Conservation (phyloP, 768 basidiomycete species). For the Cubamyces sp. region DNA sequence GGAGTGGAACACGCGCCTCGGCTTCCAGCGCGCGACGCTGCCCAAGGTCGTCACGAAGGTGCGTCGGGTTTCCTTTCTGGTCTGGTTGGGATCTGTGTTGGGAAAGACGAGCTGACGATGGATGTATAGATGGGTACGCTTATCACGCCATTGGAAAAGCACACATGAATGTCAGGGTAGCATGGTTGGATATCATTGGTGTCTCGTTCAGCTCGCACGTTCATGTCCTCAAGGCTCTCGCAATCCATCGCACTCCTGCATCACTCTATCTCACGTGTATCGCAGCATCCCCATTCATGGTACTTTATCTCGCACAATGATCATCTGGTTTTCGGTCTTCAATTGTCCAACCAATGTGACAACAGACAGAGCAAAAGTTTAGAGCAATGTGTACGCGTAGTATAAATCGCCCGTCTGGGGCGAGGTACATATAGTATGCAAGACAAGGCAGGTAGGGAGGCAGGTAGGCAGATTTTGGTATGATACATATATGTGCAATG, state of each 20-base stretch:
- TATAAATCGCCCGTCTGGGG: too few relatives aligned
- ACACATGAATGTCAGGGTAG: conserved; percentile 34
- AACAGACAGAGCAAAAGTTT: too few relatives aligned
- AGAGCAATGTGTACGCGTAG: too few relatives aligned
- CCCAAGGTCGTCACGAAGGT: conserved; percentile 91
- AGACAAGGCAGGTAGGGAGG: too few relatives aligned
- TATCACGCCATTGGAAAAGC: conserved; percentile 70
- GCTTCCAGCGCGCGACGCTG: conserved; percentile 81
- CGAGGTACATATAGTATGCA: too few relatives aligned
- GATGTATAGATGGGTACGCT: conserved; percentile 64
- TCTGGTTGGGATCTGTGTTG: background rate
- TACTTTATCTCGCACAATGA: too few relatives aligned
- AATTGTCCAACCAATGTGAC: too few relatives aligned
- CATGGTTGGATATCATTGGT: background rate
- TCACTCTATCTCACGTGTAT: background rate
- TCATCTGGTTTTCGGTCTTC: too few relatives aligned
- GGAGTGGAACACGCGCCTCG: conserved; percentile 93
- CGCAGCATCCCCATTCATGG: background rate
- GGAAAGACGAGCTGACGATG: background rate
- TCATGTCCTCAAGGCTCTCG: background rate
- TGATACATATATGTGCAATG: too few relatives aligned
- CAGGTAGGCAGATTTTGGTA: too few relatives aligned
- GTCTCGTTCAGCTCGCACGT: conserved; percentile 1
- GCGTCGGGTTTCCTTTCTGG: background rate
- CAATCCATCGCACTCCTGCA: background rate